A percentile compares a stretch with the other conserved stretches of the same genome.
Conservation (phyloP, 345 rosid species). For the Bretschneidera sinensis region DNA sequence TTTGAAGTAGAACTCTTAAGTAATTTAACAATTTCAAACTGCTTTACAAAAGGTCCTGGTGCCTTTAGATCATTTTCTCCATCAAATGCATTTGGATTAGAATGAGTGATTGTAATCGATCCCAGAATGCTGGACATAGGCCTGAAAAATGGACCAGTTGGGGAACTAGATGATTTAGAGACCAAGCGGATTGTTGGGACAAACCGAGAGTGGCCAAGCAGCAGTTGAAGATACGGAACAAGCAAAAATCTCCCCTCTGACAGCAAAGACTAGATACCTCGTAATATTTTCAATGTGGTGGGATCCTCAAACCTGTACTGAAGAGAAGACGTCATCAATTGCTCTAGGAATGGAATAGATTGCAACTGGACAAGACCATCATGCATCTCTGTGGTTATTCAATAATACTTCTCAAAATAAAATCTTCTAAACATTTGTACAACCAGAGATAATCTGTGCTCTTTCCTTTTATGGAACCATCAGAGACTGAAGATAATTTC, state of each 20-base stretch:
- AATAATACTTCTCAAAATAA: slow-evolving; percentile 57
- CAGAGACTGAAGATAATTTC: slow-evolving; percentile 32
- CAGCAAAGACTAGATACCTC: slow-evolving; percentile 41
- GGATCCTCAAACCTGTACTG: slow-evolving; percentile 76
- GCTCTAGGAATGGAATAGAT: slow-evolving; percentile 65
- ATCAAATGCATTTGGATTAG: slow-evolving; percentile 18
- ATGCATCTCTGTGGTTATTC: slow-evolving; percentile 43
- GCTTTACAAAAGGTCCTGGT: slow-evolving; percentile 28
- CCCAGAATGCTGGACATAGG: slow-evolving; percentile 77
- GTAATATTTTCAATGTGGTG: slow-evolving; percentile 48
- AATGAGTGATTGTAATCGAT: slow-evolving; percentile 34
- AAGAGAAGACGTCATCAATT: slow-evolving; percentile 58
- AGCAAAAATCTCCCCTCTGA: slow-evolving; percentile 49
- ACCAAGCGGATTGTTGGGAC: slow-evolving; percentile 45
- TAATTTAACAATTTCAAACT: slow-evolving; percentile 65
- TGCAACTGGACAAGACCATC: slow-evolving; percentile 46
- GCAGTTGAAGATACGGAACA: slow-evolving; percentile 53
- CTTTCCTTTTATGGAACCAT: slow-evolving; percentile 27
- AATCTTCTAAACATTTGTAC: slow-evolving; percentile 60
- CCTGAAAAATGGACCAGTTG: slow-evolving; percentile 49
- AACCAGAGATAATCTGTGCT: slow-evolving; percentile 31
- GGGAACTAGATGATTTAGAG: slow-evolving; percentile 29
- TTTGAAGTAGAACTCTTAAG: slow-evolving; percentile 55
- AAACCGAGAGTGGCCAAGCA: slow-evolving; percentile 85
- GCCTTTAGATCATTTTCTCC: slow-evolving; percentile 25